A percentile compares a stretch with the other conserved stretches of the same genome.
These are phyloP conservation scores for Ramularia endophylla DNA, from an alignment of 2,329 filamentous ascomycete species.

Conservation along the genomic window DNA sequence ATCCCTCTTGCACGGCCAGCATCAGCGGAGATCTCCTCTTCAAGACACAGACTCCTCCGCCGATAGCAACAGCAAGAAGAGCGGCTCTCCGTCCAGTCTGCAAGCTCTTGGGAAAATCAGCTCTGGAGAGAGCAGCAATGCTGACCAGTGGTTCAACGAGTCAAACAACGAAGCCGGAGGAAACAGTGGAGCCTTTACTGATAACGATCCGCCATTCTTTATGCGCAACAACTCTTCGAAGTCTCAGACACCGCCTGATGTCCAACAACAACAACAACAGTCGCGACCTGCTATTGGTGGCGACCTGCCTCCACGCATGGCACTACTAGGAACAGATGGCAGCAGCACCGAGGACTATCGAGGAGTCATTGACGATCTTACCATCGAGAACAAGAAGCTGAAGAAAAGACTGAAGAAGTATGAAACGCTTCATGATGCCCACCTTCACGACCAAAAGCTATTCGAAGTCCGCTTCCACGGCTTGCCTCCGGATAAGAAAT, in stretches of 20 bases:
- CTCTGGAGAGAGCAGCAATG: conserved; percentile 48
- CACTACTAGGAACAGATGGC: conserved; percentile 38
- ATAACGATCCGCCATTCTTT: conserved; percentile 41
- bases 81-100: conserved; percentile 37
- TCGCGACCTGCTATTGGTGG: conserved; percentile 7
- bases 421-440: conserved; percentile 59
- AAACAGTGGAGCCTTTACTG: conserved; percentile 33
- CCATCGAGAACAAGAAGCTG: conserved; percentile 73
- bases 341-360: conserved; percentile 70
- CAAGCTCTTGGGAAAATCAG: conserved; percentile 36
- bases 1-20: conserved; percentile 38
- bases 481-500: conserved; percentile 64
- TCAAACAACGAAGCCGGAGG: conserved; percentile 44
- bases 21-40: conserved; percentile 10
- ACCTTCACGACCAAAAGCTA: conserved; percentile 67
- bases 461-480: conserved; percentile 80
- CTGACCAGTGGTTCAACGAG: conserved; percentile 47
- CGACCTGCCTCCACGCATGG: conserved; percentile 28
- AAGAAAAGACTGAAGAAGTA: conserved; percentile 68
- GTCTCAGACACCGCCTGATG: conserved; percentile 38
- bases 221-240: conserved; percentile 33
- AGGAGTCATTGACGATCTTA: conserved; percentile 75
- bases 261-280: conserved; percentile 15
- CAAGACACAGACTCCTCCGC: no score
- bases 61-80: conserved; percentile 8